Evolutionary conservation across 306 rosid species (phyloP).

Genomic region (Begonia masoniana): DNA sequence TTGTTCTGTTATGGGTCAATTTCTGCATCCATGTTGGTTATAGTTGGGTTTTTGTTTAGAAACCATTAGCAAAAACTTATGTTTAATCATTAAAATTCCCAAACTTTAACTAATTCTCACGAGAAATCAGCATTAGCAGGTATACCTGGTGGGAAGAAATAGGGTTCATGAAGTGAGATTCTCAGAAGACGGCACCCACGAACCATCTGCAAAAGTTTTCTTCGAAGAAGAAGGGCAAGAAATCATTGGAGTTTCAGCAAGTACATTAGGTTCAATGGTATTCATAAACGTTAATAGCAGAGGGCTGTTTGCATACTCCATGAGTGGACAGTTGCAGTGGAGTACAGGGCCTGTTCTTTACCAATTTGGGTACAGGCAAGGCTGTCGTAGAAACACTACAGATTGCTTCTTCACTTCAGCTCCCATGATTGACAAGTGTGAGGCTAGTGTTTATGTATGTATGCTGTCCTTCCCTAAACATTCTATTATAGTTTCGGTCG

Average conservation of each 20-base stretch:
- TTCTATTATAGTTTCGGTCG: too few species aligned
- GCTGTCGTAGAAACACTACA: constrained; percentile 43
- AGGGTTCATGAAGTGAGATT: constrained; percentile 43
- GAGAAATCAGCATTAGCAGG: constrained; percentile 18
- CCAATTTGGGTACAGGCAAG: constrained; percentile 53
- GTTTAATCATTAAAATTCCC: too few species aligned
- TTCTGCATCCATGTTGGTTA: too few species aligned
- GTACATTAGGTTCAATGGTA: constrained; percentile 35
- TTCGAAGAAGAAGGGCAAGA: constrained; percentile 26
- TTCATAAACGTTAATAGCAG: constrained; percentile 37
- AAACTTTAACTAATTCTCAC: too few species aligned
- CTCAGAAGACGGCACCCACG: constrained; percentile 20
- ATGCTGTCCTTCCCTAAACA: constrained; percentile 12
- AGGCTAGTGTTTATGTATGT: constrained; percentile 67
- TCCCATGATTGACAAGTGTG: constrained; percentile 71
- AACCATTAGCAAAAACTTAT: neutral
- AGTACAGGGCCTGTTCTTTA: constrained; percentile 62
- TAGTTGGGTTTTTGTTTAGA: too few species aligned
- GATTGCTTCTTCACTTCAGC: constrained; percentile 48
- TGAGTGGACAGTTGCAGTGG: constrained; percentile 40
- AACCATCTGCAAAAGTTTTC: constrained; percentile 29
- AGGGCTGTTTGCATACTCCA: constrained; percentile 54
- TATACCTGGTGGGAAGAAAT: constrained; percentile 61
- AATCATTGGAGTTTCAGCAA: constrained; percentile 60
- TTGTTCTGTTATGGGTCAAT: too few species aligned